phyloP scores from a whole-genome alignment of 768 basidiomycete species.

The Leccinellum luteum region DNA sequence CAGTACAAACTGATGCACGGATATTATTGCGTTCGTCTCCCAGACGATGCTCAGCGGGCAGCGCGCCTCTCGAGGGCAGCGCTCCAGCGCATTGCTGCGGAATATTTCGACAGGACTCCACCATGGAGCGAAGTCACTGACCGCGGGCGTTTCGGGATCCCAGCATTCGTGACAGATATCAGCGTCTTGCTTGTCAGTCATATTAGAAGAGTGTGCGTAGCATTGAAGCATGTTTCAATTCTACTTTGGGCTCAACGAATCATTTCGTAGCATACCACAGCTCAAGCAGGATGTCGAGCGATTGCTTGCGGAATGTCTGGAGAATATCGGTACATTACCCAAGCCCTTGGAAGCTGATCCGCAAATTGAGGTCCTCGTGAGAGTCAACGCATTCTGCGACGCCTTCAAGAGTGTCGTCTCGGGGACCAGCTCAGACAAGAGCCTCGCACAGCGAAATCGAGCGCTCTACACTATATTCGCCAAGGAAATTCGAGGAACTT shows the following conservation, averaged over 20 bases:
- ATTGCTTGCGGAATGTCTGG: constrained; percentile 35
- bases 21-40: constrained; percentile 66
- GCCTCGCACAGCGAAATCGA: constrained; percentile 36
- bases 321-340: constrained; percentile 42
- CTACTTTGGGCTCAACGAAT: neutral
- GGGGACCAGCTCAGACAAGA: constrained; percentile 34
- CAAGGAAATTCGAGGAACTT: constrained; percentile 34
- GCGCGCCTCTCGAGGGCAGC: constrained; percentile 35
- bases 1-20: constrained; percentile 48
- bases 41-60: constrained; percentile 54
- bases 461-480: constrained; percentile 34
- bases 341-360: constrained; percentile 37
- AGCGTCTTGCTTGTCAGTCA: constrained; percentile 49
- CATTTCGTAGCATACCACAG: constrained; percentile 42
- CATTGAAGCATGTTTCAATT: neutral
- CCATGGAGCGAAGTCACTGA: constrained; percentile 55
- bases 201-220: constrained; percentile 52
- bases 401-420: constrained; percentile 33
- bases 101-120: constrained; percentile 45
- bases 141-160: constrained; percentile 52
- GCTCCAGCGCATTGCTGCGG: constrained; percentile 35
- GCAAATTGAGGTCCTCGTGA: constrained; percentile 42
- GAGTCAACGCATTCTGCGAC: constrained; percentile 45
- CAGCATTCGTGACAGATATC: constrained; percentile 48
- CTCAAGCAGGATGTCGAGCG: constrained; percentile 40